These are phyloP conservation scores for Eimeria maxima DNA, from an alignment of 169 alveolate species.

Conservation along the genomic window DNA sequence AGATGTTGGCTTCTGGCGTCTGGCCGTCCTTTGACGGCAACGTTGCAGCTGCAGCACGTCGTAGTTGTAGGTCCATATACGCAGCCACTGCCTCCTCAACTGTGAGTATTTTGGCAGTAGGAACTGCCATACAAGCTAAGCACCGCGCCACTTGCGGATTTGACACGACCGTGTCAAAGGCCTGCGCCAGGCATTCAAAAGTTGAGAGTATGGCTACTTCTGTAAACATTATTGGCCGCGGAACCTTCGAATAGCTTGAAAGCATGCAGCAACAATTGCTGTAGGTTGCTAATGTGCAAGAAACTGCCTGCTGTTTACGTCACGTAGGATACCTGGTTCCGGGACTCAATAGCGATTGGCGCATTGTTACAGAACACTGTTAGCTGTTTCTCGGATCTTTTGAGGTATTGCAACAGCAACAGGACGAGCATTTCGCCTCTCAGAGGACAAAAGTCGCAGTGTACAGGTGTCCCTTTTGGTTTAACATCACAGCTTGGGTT, in stretches of 20 bases:
- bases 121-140: conserved; percentile 39
- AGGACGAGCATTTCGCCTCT: conserved; percentile 70
- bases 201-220: neutral
- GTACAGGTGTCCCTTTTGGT: neutral
- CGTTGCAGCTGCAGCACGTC: conserved; percentile 63
- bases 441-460: conserved; percentile 67
- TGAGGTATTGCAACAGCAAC: conserved; percentile 53
- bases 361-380: conserved; percentile 58
- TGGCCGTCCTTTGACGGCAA: neutral
- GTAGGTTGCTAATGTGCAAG: neutral
- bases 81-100: conserved; percentile 74
- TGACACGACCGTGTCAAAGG: conserved; percentile 50
- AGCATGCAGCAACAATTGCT: neutral
- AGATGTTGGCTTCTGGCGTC: neutral
- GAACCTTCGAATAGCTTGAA: neutral
- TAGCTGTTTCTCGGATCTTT: conserved; percentile 53
- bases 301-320: neutral
- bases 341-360: conserved; percentile 52
- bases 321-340: conserved; percentile 34
- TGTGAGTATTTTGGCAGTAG: conserved; percentile 13
- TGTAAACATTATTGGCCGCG: neutral
- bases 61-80: conserved; percentile 59
- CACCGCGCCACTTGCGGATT: conserved; percentile 47
- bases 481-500: neutral
- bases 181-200: conserved; percentile 9